Evolutionary conservation across 176 grass and related monocot genomes (phyloP).

Genomic region (Zoysia japonica): DNA sequence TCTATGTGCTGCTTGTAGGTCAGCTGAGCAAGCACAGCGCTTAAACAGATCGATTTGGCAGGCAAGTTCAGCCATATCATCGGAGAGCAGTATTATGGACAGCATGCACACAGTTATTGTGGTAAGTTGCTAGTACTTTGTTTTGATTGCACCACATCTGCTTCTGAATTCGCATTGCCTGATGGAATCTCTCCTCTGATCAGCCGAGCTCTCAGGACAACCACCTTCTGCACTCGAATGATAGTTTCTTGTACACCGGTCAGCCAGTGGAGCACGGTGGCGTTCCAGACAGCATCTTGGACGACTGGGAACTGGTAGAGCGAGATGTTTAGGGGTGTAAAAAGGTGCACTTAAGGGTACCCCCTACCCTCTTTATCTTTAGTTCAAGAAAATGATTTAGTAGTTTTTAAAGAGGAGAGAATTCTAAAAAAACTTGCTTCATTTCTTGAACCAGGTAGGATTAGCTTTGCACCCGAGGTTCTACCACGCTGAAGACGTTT

Average conservation of each 20-base stretch:
- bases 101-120: constrained; percentile 64
- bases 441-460: too few relatives aligned
- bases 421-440: too few relatives aligned
- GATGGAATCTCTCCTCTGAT: constrained; percentile 26
- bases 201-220: constrained; percentile 74
- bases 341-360: too few relatives aligned
- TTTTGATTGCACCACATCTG: constrained; percentile 12
- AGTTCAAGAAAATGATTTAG: too few relatives aligned
- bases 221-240: constrained; percentile 57
- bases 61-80: constrained; percentile 59
- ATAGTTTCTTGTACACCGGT: constrained; percentile 62
- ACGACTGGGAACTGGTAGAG: constrained; percentile 88
- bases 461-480: constrained; percentile 20
- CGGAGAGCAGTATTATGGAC: constrained; percentile 69
- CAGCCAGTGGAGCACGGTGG: constrained; percentile 42
- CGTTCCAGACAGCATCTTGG: constrained; percentile 53
- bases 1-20: constrained; percentile 47
- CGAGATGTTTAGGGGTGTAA: constrained; percentile 3
- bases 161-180: constrained; percentile 4
- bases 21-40: constrained; percentile 69
- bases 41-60: constrained; percentile 81
- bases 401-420: too few relatives aligned
- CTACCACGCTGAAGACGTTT: constrained; percentile 64
- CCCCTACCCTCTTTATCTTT: too few relatives aligned
- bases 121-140: constrained; percentile 33